Percentiles rank a stretch among this genome's conserved stretches.
Conservation (phyloP, 768 basidiomycete species). For the Hemileccinum impolitum region DNA sequence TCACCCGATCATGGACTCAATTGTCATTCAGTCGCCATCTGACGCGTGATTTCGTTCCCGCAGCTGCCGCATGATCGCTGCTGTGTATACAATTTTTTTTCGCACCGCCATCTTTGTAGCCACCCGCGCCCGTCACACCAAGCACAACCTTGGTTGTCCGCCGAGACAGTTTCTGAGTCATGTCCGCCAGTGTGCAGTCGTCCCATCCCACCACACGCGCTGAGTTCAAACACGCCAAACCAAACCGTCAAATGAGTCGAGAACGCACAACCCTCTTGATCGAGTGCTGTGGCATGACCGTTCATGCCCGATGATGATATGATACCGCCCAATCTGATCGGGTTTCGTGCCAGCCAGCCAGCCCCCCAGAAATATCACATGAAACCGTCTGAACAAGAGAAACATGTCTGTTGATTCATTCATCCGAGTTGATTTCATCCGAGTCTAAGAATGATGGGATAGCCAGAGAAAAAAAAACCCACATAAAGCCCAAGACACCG, state of each 20-base stretch:
- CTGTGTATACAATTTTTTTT: slow-evolving; percentile 16
- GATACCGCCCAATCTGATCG: background rate
- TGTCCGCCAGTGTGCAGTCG: too few species aligned
- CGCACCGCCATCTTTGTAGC: background rate
- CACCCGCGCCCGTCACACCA: too few species aligned
- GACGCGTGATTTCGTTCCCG: slow-evolving; percentile 14
- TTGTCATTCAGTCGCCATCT: background rate
- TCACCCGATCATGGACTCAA: slow-evolving; percentile 14
- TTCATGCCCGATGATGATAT: background rate
- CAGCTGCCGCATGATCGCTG: slow-evolving; percentile 21
- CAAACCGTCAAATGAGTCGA: slow-evolving; percentile 6
- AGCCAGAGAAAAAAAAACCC: background rate
- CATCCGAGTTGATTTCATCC: background rate
- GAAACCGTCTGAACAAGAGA: slow-evolving; percentile 1
- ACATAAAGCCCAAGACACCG: slow-evolving; percentile 13
- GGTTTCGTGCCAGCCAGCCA: background rate
- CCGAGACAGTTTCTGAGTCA: too few species aligned
- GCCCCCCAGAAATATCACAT: slow-evolving; percentile 17
- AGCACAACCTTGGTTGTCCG: too few species aligned
- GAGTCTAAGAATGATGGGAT: background rate
- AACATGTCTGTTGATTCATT: background rate
- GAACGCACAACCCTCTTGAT: background rate
- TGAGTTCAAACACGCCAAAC: slow-evolving; percentile 2
- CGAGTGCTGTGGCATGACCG: background rate
- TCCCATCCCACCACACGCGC: slow-evolving; percentile 8